Percentiles rank a stretch among this genome's conserved stretches.
phyloP scores from a whole-genome alignment of 495 filamentous ascomycete species.

The Penicillium pulvis region DNA sequence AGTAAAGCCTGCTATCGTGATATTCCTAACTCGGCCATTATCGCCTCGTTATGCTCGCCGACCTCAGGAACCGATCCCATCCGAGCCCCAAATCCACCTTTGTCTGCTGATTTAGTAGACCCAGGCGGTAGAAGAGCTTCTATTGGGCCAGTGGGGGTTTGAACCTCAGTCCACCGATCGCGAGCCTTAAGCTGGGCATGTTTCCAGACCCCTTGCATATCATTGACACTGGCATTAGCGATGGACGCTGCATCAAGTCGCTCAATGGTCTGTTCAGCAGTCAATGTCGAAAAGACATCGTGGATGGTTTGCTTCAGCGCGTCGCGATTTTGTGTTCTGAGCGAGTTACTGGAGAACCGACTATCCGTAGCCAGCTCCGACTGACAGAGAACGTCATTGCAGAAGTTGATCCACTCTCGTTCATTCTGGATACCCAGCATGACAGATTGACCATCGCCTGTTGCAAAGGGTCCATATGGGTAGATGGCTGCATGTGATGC shows the following conservation, averaged over 20 bases:
- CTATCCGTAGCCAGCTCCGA: conserved; percentile 33
- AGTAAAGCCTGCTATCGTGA: not conserved
- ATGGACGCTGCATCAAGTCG: conserved; percentile 39
- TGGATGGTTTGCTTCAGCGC: conserved; percentile 36
- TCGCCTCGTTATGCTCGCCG: conserved; percentile 44
- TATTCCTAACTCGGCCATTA: conserved; percentile 19
- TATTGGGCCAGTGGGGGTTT: conserved; percentile 42
- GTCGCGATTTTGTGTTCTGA: conserved; percentile 36
- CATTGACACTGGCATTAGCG: conserved; percentile 53
- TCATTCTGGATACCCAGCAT: conserved; percentile 59
- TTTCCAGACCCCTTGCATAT: conserved; percentile 52
- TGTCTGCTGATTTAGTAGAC: conserved; percentile 19
- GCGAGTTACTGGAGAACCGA: conserved; percentile 40
- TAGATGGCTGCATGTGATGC: conserved; percentile 55
- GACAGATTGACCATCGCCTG: conserved; percentile 47
- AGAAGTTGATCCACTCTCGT: conserved; percentile 53
- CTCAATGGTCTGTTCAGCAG: conserved; percentile 32
- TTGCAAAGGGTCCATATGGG: conserved; percentile 54
- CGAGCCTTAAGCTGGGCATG: conserved; percentile 50
- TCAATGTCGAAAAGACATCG: conserved; percentile 29
- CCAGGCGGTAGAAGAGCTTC: conserved; percentile 49
- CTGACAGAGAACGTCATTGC: conserved; percentile 36
- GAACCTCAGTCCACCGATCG: conserved; percentile 47
- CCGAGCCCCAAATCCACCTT: conserved; percentile 23
- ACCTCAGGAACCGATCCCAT: conserved; percentile 41